Percentiles rank a stretch among this genome's conserved stretches.
These are phyloP conservation scores for Rutstroemia sp. DNA, from an alignment of 2,329 filamentous ascomycete species.

Conservation along the genomic window DNA sequence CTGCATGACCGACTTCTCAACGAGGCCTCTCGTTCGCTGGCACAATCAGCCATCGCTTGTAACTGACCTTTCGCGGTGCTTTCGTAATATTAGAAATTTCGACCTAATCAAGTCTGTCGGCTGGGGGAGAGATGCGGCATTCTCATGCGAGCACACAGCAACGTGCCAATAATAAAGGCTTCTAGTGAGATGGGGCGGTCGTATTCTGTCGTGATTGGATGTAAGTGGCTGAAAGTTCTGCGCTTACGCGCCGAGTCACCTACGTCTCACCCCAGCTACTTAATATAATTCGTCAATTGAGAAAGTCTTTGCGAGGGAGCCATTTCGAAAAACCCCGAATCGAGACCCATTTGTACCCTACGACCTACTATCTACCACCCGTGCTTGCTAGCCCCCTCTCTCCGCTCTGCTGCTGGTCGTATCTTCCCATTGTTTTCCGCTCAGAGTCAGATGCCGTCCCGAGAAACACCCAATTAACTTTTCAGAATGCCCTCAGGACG, in stretches of 20 bases:
- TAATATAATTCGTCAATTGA: constrained; percentile 19
- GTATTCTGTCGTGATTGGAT: constrained; percentile 16
- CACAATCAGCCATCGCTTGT: background rate
- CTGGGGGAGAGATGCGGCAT: background rate
- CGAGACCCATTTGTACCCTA: background rate
- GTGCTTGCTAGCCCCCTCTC: background rate
- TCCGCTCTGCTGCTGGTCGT: background rate
- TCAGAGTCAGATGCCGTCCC: background rate
- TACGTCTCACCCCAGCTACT: constrained; percentile 7
- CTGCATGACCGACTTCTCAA: constrained; percentile 23
- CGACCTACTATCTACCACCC: too few relatives aligned
- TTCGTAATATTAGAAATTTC: background rate
- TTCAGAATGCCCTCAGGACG: background rate
- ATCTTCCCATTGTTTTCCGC: background rate
- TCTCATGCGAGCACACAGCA: background rate
- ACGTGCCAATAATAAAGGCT: constrained; percentile 14
- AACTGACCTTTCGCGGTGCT: background rate
- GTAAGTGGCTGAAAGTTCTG: constrained; percentile 7
- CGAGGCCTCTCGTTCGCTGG: background rate
- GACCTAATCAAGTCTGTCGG: background rate
- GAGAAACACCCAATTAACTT: constrained; percentile 1
- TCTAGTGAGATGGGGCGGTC: constrained; percentile 8
- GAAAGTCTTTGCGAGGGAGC: background rate
- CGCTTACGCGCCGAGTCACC: constrained; percentile 20
- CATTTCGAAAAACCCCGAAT: background rate